These are phyloP conservation scores for Hypoxylon subgilvum DNA, from an alignment of 495 filamentous ascomycete genomes.

Conservation along the genomic window DNA sequence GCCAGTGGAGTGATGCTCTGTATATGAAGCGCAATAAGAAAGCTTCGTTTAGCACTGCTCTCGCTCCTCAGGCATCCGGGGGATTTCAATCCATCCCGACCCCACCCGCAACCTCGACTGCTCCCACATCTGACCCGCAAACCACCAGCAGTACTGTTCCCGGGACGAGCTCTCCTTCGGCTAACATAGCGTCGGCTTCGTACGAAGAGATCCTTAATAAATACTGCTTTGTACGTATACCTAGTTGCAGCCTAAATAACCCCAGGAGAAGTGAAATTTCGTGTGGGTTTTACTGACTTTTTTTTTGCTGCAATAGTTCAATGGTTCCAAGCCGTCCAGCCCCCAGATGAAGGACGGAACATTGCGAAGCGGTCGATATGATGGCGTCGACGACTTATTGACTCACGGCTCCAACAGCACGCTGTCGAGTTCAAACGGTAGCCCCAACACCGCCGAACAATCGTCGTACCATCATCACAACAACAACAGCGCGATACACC, in stretches of 20 bases:
- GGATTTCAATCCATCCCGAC: slow-evolving; percentile 23
- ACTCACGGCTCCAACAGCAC: slow-evolving; percentile 38
- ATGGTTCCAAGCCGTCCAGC: slow-evolving; percentile 51
- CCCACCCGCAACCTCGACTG: slow-evolving; percentile 8
- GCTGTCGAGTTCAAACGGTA: slow-evolving; percentile 47
- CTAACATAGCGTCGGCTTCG: slow-evolving; percentile 74
- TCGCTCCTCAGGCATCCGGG: slow-evolving; percentile 30
- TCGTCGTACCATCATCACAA: slow-evolving; percentile 38
- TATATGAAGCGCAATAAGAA: slow-evolving; percentile 57
- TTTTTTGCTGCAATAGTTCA: slow-evolving; percentile 47
- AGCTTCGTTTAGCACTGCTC: slow-evolving; percentile 38
- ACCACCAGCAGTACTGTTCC: slow-evolving; percentile 21
- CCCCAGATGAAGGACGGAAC: slow-evolving; percentile 46
- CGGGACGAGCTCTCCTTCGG: slow-evolving; percentile 34
- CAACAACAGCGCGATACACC: slow-evolving; percentile 49
- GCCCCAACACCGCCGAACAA: slow-evolving; percentile 41
- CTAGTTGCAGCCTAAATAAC: slow-evolving; percentile 39
- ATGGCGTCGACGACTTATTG: slow-evolving; percentile 42
- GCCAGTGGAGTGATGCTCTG: slow-evolving; percentile 57
- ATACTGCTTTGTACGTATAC: slow-evolving; percentile 94
- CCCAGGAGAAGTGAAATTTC: slow-evolving; percentile 6
- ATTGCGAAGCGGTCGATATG: slow-evolving; percentile 38
- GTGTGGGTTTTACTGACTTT: slow-evolving; percentile 29
- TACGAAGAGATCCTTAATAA: slow-evolving; percentile 96
- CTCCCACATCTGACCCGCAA: slow-evolving; percentile 17